Conservation (phyloP, 2,329 filamentous ascomycete genomes). For the Cladorrhinum sp. region DNA sequence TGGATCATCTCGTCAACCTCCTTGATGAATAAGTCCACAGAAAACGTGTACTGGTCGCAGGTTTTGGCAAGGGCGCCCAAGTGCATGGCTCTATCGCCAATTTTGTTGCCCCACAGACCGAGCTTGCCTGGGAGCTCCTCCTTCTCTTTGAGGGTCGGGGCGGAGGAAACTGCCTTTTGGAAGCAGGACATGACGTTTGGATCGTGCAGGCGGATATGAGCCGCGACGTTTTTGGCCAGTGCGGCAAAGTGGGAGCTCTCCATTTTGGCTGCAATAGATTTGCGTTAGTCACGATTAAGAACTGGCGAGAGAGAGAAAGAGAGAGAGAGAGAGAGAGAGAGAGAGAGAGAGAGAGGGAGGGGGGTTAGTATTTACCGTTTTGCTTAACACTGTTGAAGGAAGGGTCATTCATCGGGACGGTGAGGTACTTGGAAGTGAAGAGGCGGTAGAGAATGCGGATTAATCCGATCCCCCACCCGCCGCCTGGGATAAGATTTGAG, state of each 20-base stretch:
- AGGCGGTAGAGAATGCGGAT: not conserved
- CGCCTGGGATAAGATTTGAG: too few species aligned
- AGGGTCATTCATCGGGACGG: not conserved
- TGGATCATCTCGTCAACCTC: not conserved
- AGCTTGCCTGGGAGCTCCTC: not conserved
- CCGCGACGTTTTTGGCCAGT: not conserved
- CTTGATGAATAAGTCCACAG: not conserved
- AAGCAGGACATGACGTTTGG: not conserved
- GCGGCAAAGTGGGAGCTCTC: not conserved
- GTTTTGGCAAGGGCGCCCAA: not conserved
- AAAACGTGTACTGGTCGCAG: not conserved
- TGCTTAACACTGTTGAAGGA: not conserved
- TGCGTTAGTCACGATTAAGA: too few species aligned
- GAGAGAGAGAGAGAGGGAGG: not conserved
- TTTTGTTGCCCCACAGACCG: not conserved
- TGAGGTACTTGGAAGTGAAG: not conserved
- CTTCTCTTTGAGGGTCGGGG: not conserved
- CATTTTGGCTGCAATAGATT: not conserved
- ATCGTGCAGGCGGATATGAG: not conserved
- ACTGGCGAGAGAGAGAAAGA: not conserved
- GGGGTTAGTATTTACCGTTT: too few species aligned
- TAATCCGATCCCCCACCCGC: not conserved
- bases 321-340: not conserved
- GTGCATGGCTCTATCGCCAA: not conserved
- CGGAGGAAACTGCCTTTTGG: not conserved